Evolutionary conservation across 495 filamentous ascomycete species (phyloP), one percentile per base, ranked within the genome.

Genomic region (Penicillium chermesinum): DNA sequence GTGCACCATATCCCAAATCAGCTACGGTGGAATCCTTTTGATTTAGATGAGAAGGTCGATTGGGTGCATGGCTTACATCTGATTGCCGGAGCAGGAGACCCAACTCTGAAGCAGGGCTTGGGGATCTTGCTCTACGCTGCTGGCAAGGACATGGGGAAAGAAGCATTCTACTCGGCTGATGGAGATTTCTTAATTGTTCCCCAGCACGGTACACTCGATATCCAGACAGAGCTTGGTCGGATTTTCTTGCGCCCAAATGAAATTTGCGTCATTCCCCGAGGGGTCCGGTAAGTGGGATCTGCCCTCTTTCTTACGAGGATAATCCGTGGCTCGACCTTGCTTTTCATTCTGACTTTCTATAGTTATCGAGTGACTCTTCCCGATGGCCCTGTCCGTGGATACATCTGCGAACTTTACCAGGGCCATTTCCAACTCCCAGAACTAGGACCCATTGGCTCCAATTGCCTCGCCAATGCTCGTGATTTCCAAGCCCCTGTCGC

Each of bases 11-110:
- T 84, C 38, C 91, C 91, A 8, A 95, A 95, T 57, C 91, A 95
- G 62, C 71, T 95, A 13, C 85, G 91, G 34, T 96, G 91, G 91
- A 82, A 89, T 54, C 90, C 91, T 6, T 95, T 95, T 54, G 88
- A 94, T 34, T 49, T 85, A 43, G 80, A 89, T 55, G 73, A 81
- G 60, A 76, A 70, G 5, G 79, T 84, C 1, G 88, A 93, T 63
- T 95, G 88, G 75, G 81, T 91, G 14, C 81, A 87, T 43, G 83
- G 86, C 9, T 61, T 96, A 46, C 82, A 83, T 34, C 73, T 89
- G 17, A 73, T 95, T 4, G 89, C 87, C 7, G 90, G 88, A 10
- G 85, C 88, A 0, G 91, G 91, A 22, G 87, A 93, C 53, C 84
- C 88, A 2, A 87, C 86, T 0, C 67, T 87, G 63, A 96, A 95